Base-by-base conservation (phyloP, 768 basidiomycete genomes). In the Suillus cothurnatus region DNA sequence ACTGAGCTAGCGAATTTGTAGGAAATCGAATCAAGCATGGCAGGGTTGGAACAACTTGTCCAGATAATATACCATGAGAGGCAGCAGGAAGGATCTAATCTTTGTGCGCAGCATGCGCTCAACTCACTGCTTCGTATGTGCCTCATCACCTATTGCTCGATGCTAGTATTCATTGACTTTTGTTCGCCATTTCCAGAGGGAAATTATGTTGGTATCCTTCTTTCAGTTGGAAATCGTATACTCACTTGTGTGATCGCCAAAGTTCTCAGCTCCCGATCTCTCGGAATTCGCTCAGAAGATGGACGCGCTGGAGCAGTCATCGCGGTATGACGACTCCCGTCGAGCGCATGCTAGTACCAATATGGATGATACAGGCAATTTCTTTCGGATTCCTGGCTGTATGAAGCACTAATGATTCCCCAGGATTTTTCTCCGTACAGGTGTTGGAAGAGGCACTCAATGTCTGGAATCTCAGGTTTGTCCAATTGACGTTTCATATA, bases 371-470 rank as follows among this genome's bases (percentile, higher is more conserved):
- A 94, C 93, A 32, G 95, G 94, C 88, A 66, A 39, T 71, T 63
- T 11, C 2, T 34, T 58, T 11, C 14, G 0, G 7, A 43, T 19
- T 14, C 57, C 4, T 9, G 12, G 15, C 17, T 28, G 19, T 3
- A 26, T 17, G 59, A 41, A 4, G 17, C 56, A 6, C 26, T 53
- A 69, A 36, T 2, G 14, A 61, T 56, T 61, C 45, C 26, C 17
- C 68, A 94, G 93, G 93, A 2, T 97, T 94, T 76, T 97, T 97
- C 78, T 96, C 95, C 2, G 84, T 97, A 1, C 94, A 95, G 68
- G 95, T 97, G 2, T 75, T 97, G 21, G 92, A 95, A 69, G 85
- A 88, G 63, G 95, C 95, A 2, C 77, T 97, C 57, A 84, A 88
- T 71, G 88, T 95, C 15, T 96, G 90, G 91, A 91, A 91, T 21